Evolutionary conservation across 2,329 filamentous ascomycete species (phyloP), one percentile per base, ranked within the genome.

Genomic region (Colletotrichum somersetense): DNA sequence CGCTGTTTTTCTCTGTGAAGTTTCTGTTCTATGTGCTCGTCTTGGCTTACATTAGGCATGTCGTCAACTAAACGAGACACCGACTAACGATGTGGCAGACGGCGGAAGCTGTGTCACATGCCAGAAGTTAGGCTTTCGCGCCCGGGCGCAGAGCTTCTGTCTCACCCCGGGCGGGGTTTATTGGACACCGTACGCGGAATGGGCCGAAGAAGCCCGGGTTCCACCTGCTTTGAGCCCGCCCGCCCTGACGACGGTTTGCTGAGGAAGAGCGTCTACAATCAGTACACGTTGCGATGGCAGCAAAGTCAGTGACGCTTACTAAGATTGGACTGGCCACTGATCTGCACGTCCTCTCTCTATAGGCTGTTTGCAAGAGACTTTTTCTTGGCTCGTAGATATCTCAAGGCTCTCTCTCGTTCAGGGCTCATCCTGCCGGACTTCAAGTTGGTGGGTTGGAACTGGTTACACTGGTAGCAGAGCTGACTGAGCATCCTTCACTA

Each of bases 141-240:
- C 38, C 50, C 56, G 33, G 53, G 64, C 64, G 23, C 26, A 18
- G 44, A 30, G 40, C 46, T 26, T 33, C 52, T 53, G 66, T 69
- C 68, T 71, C 23, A 35, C 48, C 30, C 59, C 58, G 58, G 65
- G 59, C 66, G 55, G 69, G 59, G 40, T 59, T 53, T 40, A 64
- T 69, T 72, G 59, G 66, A 56, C 48, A 50, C 69, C 66, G 46
- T 64, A 59, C 53, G 46, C 66, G 69, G 56, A 68, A 42, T 56
- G 44, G 65, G 46, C 69, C 65, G 59, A 68, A 69, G 30, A 64
- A 46, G 57, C 52, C 52, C 65, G 69, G 65, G 58, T 46, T 30
- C 69, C 59, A 72, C 53, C 65, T 63, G 26, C 30, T 52, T 52
- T 44, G 14, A 42, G 59, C 16, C 62, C 55, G 62, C 67, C 67